A percentile compares a stretch with the other conserved stretches of the same genome.
Evolutionary conservation across 805 yeast species (phyloP).

Genomic region (Yamadazyma tumulicola): DNA sequence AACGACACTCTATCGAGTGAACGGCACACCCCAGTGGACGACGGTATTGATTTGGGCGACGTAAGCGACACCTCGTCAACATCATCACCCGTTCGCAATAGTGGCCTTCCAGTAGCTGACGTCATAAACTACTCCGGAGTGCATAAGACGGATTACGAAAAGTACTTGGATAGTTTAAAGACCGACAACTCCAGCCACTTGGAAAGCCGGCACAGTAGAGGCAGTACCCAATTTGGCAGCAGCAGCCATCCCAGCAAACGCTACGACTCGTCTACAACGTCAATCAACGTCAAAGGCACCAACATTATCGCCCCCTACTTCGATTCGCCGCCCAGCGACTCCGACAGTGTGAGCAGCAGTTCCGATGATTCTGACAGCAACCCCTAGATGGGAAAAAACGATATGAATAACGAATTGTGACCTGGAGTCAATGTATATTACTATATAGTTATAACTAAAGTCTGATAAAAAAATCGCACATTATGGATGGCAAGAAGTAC

Average conservation of each 20-base stretch:
- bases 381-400: too few species aligned
- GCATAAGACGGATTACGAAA: constrained; percentile 16
- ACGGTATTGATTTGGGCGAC: neutral
- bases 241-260: neutral
- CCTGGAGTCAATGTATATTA: too few species aligned
- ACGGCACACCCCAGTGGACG: neutral
- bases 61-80: neutral
- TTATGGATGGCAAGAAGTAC: constrained; percentile 10
- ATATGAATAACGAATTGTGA: too few species aligned
- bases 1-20: neutral
- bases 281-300: constrained; percentile 1
- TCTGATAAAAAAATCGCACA: too few species aligned
- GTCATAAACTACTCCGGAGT: neutral
- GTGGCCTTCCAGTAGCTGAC: neutral
- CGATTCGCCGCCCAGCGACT: constrained; percentile 35
- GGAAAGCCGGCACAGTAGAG: constrained; percentile 2
- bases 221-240: constrained; percentile 3
- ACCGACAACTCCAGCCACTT: constrained; percentile 1
- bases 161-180: constrained; percentile 16
- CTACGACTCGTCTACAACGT: constrained; percentile 1
- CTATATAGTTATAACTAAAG: too few species aligned
- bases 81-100: neutral
- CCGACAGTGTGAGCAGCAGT: too few species aligned
- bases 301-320: constrained; percentile 29
- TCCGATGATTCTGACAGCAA: too few species aligned